Percentiles rank a stretch among this genome's conserved stretches.
phyloP scores from a whole-genome alignment of 306 rosid species.

The Aeschynomene evenia region DNA sequence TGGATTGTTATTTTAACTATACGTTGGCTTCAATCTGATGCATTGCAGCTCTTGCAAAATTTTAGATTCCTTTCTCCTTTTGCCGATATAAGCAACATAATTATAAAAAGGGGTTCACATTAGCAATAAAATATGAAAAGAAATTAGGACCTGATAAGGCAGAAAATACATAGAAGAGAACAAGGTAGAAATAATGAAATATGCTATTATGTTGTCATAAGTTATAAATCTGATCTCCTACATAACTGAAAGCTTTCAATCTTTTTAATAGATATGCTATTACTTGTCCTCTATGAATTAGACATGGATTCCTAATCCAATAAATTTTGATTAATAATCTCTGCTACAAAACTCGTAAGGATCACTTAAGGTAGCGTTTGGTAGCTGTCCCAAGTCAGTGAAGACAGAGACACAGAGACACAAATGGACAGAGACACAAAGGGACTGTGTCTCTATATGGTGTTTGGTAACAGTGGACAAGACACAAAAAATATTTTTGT shows the following conservation, averaged over 20 bases:
- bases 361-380: too few species aligned
- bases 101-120: neutral
- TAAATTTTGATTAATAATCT: neutral
- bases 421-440: too few species aligned
- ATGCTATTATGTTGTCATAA: neutral
- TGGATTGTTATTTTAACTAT: neutral
- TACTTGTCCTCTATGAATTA: neutral
- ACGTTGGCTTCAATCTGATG: neutral
- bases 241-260: neutral
- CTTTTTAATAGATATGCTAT: neutral
- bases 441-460: too few species aligned
- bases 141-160: neutral
- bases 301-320: conserved; percentile 3
- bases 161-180: neutral
- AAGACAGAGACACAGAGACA: too few species aligned
- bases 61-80: neutral
- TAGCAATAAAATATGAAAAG: neutral
- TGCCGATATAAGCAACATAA: neutral
- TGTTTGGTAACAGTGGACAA: too few species aligned
- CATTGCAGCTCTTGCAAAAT: neutral
- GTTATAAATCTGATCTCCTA: neutral
- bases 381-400: too few species aligned
- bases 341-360: neutral
- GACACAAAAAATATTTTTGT: too few species aligned
- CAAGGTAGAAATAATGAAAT: neutral